phyloP scores from a whole-genome alignment of 169 alveolate genomes.

The Plasmodium billcollinsi region DNA sequence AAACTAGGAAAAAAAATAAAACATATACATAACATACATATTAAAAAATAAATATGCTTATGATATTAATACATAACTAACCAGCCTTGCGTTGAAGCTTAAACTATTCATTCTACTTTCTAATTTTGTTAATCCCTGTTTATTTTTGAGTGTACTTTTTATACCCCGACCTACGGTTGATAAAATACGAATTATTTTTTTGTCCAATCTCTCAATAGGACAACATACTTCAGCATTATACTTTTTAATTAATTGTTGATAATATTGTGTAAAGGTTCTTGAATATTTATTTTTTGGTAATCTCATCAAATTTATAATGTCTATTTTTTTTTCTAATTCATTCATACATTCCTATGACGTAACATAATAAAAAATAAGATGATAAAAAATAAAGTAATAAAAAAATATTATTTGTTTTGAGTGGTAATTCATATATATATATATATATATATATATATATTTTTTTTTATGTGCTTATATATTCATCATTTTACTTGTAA shows the following conservation, averaged over 20 bases:
- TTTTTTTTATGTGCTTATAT: background rate
- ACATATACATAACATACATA: no score
- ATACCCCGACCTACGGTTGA: constrained; percentile 1
- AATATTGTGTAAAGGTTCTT: background rate
- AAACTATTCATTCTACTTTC: constrained; percentile 1
- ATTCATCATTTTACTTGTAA: background rate
- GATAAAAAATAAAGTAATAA: background rate
- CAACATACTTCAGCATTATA: background rate
- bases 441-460: background rate
- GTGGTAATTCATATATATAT: background rate
- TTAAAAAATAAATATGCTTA: no score
- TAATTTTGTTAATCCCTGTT: background rate
- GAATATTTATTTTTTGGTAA: constrained; percentile 5
- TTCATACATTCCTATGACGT: background rate
- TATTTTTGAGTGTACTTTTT: background rate
- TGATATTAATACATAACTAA: background rate
- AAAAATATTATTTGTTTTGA: background rate
- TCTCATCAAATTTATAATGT: background rate
- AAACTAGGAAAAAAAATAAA: background rate
- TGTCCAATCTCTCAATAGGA: background rate
- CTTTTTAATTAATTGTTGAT: background rate
- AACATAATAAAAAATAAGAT: background rate
- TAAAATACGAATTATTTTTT: background rate
- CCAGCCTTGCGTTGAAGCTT: background rate
- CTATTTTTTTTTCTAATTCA: constrained; percentile 5